Conservation (phyloP, 106 monocot genomes). For the Amphibolis antarctica region DNA sequence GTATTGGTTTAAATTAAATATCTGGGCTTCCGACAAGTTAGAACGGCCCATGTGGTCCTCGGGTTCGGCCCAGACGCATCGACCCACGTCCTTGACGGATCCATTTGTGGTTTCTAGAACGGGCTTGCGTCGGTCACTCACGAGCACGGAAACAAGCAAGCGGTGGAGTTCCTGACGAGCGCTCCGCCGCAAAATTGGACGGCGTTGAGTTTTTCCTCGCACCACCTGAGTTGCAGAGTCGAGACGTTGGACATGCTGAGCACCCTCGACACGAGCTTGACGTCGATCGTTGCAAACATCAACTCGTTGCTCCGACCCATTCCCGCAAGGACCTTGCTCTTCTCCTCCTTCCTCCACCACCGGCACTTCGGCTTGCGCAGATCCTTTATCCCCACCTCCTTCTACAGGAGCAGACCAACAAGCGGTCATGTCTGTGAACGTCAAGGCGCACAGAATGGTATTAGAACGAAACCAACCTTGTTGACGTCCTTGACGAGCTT, state of each 20-base stretch:
- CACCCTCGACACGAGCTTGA: constrained; percentile 12
- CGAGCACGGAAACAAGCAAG: not conserved
- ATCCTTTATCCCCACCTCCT: constrained; percentile 1
- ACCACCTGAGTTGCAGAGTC: constrained; percentile 13
- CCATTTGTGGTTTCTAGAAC: too few relatives aligned
- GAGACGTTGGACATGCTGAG: constrained; percentile 10
- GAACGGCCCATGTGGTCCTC: too few relatives aligned
- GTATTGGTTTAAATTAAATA: too few relatives aligned
- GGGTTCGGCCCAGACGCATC: too few relatives aligned
- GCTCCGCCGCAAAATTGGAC: not conserved
- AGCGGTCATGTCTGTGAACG: not conserved
- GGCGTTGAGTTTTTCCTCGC: constrained; percentile 3
- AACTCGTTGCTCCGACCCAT: not conserved
- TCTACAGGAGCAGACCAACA: not conserved
- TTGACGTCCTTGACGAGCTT: not conserved
- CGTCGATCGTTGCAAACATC: not conserved
- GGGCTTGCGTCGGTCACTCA: too few relatives aligned
- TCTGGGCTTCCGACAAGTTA: too few relatives aligned
- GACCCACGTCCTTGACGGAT: too few relatives aligned
- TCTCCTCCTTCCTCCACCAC: constrained; percentile 3
- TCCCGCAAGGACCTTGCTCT: not conserved
- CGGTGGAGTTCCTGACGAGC: not conserved
- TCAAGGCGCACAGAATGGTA: too few relatives aligned
- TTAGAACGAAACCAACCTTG: constrained; percentile 4
- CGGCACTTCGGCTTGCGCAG: not conserved